phyloP scores from a whole-genome alignment of 2,329 filamentous ascomycete species.

The Penicillium sclerotiorum region DNA sequence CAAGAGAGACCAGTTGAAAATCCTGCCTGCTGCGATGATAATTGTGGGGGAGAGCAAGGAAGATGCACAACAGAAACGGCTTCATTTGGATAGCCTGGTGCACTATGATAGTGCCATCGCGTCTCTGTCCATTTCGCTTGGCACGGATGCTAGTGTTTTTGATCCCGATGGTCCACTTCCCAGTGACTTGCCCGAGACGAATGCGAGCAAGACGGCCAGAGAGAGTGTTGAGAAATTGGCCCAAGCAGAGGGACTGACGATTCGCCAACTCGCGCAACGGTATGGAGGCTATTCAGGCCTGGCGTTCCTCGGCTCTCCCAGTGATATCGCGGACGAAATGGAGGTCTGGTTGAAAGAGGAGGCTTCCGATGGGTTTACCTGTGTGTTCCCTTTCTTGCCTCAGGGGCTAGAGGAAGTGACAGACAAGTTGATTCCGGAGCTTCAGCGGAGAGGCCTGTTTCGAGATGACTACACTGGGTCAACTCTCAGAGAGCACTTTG shows the following conservation, averaged over 20 bases:
- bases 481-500: slow-evolving; percentile 58
- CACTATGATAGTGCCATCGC: slow-evolving; percentile 59
- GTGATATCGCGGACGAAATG: slow-evolving; percentile 55
- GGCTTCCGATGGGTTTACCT: slow-evolving; percentile 56
- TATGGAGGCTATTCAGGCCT: slow-evolving; percentile 55
- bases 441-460: slow-evolving; percentile 56
- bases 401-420: slow-evolving; percentile 56
- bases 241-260: slow-evolving; percentile 49
- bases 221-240: slow-evolving; percentile 51
- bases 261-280: slow-evolving; percentile 56
- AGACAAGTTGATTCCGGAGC: slow-evolving; percentile 52
- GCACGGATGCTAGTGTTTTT: slow-evolving; percentile 51
- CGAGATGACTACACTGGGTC: slow-evolving; percentile 55
- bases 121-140: slow-evolving; percentile 54
- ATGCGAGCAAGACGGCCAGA: slow-evolving; percentile 56
- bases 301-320: slow-evolving; percentile 55
- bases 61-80: slow-evolving; percentile 53
- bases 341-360: slow-evolving; percentile 51
- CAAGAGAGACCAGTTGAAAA: slow-evolving; percentile 51
- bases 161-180: slow-evolving; percentile 56
- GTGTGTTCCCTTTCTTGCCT: slow-evolving; percentile 54
- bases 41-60: slow-evolving; percentile 54
- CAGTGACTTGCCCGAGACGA: slow-evolving; percentile 54
- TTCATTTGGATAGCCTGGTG: slow-evolving; percentile 55
- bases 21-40: slow-evolving; percentile 56